Percentiles rank a stretch among this genome's conserved stretches.
phyloP scores from a whole-genome alignment of 495 filamentous ascomycete species.

The Aspergillus sclerotiicarbonarius region DNA sequence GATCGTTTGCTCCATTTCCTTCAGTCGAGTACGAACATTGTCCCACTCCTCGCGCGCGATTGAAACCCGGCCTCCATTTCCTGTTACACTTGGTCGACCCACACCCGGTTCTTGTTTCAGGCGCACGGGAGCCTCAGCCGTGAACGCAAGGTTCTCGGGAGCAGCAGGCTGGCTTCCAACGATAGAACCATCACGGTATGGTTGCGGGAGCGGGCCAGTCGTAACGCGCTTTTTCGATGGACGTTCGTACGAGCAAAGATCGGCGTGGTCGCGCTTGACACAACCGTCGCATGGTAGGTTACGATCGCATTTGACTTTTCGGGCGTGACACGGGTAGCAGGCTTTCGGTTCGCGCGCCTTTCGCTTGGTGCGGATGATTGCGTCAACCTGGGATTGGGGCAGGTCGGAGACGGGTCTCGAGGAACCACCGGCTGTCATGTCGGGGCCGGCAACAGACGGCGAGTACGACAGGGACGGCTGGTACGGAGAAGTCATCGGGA shows the following conservation, averaged over 20 bases:
- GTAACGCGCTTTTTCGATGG: slow-evolving; percentile 57
- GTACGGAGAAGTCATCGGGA: slow-evolving; percentile 40
- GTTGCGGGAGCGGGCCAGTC: slow-evolving; percentile 29
- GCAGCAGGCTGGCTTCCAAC: slow-evolving; percentile 16
- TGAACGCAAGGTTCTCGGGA: slow-evolving; percentile 20
- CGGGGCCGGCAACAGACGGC: slow-evolving; percentile 26
- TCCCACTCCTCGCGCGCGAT: slow-evolving; percentile 50
- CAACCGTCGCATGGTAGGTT: slow-evolving; percentile 71
- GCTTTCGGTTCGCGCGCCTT: slow-evolving; percentile 53
- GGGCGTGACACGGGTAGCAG: slow-evolving; percentile 71
- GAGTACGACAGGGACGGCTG: slow-evolving; percentile 37
- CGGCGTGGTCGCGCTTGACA: slow-evolving; percentile 68
- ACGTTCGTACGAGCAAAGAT: slow-evolving; percentile 70
- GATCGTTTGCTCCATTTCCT: slow-evolving; percentile 45
- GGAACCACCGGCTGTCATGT: slow-evolving; percentile 22
- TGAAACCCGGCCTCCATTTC: slow-evolving; percentile 32
- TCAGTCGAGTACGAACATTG: slow-evolving; percentile 41
- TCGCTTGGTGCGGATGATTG: slow-evolving; percentile 50
- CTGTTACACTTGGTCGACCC: slow-evolving; percentile 21
- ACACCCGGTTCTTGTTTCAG: slow-evolving; percentile 29
- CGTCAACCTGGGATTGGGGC: slow-evolving; percentile 47
- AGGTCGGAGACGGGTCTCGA: slow-evolving; percentile 40
- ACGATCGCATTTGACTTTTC: slow-evolving; percentile 75
- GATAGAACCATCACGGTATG: slow-evolving; percentile 32
- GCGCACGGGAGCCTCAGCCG: slow-evolving; percentile 24